Percentiles rank a stretch among this genome's conserved stretches.
Evolutionary conservation across 83 land plant genomes (phyloP).

Genomic region (Diphasiastrum complanatum): DNA sequence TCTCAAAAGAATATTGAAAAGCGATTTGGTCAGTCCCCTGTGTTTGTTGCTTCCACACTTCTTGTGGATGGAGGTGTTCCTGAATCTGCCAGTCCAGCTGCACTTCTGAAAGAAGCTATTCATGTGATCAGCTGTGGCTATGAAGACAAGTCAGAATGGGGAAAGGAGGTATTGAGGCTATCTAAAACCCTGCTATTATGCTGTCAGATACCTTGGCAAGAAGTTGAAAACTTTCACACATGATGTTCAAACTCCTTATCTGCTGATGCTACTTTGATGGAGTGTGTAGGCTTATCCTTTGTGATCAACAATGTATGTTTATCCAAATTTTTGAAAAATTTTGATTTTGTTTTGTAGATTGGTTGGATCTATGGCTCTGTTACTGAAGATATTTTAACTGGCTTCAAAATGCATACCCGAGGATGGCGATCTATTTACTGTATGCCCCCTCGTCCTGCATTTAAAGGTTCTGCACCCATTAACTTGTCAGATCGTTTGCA

Average conservation of each 20-base stretch:
- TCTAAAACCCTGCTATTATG: no score
- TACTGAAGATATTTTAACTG: constrained; percentile 16
- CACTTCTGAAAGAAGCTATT: constrained; percentile 59
- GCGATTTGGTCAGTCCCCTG: constrained; percentile 70
- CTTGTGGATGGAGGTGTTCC: constrained; percentile 66
- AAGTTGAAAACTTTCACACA: no score
- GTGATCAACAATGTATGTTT: no score
- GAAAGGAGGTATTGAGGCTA: constrained; percentile 70
- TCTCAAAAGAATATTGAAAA: constrained; percentile 70
- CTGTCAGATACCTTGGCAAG: no score
- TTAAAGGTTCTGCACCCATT: no score
- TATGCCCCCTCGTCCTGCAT: constrained; percentile 15
- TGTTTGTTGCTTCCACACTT: constrained; percentile 64
- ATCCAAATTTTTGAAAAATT: not conserved
- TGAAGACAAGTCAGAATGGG: constrained; percentile 76
- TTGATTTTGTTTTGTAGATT: constrained; percentile 10
- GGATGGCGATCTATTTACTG: constrained; percentile 15
- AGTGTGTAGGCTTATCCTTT: no score
- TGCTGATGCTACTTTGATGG: no score
- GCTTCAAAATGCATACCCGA: constrained; percentile 14
- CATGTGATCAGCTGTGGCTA: constrained; percentile 79
- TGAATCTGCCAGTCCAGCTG: constrained; percentile 46
- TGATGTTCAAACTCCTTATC: no score
- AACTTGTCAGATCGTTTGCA: constrained; percentile 12
- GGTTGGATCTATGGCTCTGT: no score